Base-by-base conservation (phyloP, 495 filamentous ascomycete genomes). In the Penicillium cinerascens region DNA sequence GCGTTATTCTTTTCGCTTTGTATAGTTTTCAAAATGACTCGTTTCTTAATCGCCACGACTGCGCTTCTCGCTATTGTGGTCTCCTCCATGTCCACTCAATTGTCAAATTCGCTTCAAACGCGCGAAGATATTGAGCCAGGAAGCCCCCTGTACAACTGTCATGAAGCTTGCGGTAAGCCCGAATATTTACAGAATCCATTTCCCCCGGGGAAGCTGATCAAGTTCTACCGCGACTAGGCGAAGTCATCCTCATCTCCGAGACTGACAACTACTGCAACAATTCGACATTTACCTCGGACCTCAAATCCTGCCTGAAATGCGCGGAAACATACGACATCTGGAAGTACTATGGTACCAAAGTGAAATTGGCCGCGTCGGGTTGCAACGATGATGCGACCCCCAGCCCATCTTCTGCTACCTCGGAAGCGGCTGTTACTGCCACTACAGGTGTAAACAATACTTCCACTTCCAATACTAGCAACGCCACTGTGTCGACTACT, bases 251-350 rank as follows among this genome's bases (percentile, higher is more conserved):
- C 9, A 52, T 68, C 37, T 61, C 67, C 18, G 59, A 65, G 15
- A 48, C 59, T 25, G 63, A 58, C 13, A 61, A 63, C 42, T 72
- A 65, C 44, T 81, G 78, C 61, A 58, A 64, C 37, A 65, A 71
- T 54, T 53, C 64, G 0, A 64, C 64, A 23, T 81, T 77, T 60
- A 61, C 70, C 15, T 49, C 64, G 29, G 64, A 75, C 42, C 72
- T 79, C 44, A 53, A 60, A 22, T 58, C 42, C 2, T 79, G 77
- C 37, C 56, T 81, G 27, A 52, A 73, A 40, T 81, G 78, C 47
- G 68, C 78, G 5, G 65, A 72, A 0, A 68, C 71, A 4, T 71
- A 73, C 37, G 67, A 78, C 17, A 77, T 78, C 52, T 81, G 77
- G 77, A 47, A 64, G 40, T 65, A 71, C 49, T 80, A 80, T 42